A percentile compares a stretch with the other conserved stretches of the same genome.
Evolutionary conservation across 2,329 filamentous ascomycete genomes (phyloP).

Genomic region (Xylariaceae sp.): DNA sequence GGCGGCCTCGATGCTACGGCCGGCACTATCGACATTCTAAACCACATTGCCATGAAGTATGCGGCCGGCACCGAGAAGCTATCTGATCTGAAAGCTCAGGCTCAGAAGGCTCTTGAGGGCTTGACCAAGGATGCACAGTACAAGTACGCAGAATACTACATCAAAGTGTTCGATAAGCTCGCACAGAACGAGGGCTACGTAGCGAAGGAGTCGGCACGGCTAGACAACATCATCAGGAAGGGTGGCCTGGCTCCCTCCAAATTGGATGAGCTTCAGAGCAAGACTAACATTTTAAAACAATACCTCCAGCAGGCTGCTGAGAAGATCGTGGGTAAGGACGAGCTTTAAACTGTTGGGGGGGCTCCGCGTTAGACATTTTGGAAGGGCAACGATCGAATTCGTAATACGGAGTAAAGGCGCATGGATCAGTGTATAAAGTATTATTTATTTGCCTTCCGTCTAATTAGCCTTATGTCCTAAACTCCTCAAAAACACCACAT

Average conservation of each 20-base stretch:
- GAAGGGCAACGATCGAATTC: constrained; percentile 16
- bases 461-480: constrained; percentile 14
- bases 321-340: constrained; percentile 66
- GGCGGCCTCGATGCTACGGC: constrained; percentile 79
- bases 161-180: constrained; percentile 88
- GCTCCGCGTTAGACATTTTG: constrained; percentile 15
- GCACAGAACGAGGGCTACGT: constrained; percentile 78
- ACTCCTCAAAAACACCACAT: constrained; percentile 33
- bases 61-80: constrained; percentile 63
- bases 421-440: constrained; percentile 10
- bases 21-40: constrained; percentile 81
- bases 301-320: constrained; percentile 70
- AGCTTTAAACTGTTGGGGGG: constrained; percentile 60
- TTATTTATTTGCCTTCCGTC: constrained; percentile 16
- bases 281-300: constrained; percentile 85
- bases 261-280: constrained; percentile 83
- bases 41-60: constrained; percentile 77
- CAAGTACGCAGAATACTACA: constrained; percentile 92
- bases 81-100: constrained; percentile 70
- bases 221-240: constrained; percentile 83
- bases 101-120: constrained; percentile 71
- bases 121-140: constrained; percentile 67
- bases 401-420: constrained; percentile 17
- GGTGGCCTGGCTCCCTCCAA: constrained; percentile 84
- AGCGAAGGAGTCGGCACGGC: constrained; percentile 81